Base-by-base conservation (phyloP, 768 basidiomycete genomes). In the Guyanaporus albipodus region DNA sequence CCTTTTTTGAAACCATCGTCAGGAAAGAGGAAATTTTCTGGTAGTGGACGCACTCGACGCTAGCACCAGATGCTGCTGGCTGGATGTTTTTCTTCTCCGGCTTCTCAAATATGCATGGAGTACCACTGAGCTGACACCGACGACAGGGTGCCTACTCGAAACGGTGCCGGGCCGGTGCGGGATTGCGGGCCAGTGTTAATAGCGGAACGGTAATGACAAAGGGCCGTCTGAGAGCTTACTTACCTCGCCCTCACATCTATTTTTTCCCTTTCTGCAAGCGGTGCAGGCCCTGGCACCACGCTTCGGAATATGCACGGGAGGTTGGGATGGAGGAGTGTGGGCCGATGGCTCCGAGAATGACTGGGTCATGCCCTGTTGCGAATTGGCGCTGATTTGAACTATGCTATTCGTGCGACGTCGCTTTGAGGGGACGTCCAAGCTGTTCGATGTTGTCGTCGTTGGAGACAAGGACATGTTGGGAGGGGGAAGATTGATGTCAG, bases 161-260 rank as follows among this genome's bases (percentile, higher is more conserved):
- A 66, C 62, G 63, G 61, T 63, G 67, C 83, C 84, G 85, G 83
- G 79, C 80, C 85, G 85, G 85, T 71, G 64, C 78, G 78, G 79
- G 65, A 71, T 72, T 73, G 70, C 82, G 85, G 84, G 70, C 80
- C 82, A 75, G 73, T 74, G 71, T 62, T 37, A 56, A 47, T 62
- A 67, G 58, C 64, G 71, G 74, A 73, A 71, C 67, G 75, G 71
- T 26, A 66, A 57, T 54, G 51, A n/a, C 52, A 56, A 64, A 63
- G 63, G 58, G 57, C 58, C 64, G 50, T 54, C 49, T 41, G 33
- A 46, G 48, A 53, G 56, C 78, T 64, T 61, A 55, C 78, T 64
- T 61, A 89, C 89, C 79, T 91, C 90, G 69, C 90, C 89, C 72
- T 93, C 91, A 63, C 91, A 93, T 66, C 90, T 76, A 73, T 93